Percentiles rank a stretch among this genome's conserved stretches.
These are phyloP conservation scores for Puccinia brachypodii DNA, from an alignment of 1,284 basidiomycete genomes.

Conservation along the genomic window DNA sequence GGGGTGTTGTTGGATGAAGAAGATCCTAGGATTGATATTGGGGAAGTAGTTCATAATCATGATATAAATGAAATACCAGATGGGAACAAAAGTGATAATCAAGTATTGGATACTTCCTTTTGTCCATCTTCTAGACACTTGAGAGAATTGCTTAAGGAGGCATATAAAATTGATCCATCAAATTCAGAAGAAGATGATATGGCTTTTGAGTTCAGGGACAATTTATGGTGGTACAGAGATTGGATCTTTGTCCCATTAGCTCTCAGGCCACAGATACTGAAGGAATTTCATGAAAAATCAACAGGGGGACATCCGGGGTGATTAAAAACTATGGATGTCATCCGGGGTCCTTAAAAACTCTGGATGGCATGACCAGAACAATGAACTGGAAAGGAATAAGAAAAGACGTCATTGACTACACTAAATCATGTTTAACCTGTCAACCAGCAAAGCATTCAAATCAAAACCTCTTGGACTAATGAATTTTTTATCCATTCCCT, in stretches of 20 bases:
- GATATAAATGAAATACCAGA: neutral
- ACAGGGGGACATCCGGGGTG: neutral
- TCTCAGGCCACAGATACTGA: neutral
- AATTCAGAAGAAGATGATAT: neutral
- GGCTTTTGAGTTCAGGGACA: neutral
- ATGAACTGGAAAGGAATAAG: neutral
- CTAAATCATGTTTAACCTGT: neutral
- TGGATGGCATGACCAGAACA: neutral
- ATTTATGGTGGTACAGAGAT: neutral
- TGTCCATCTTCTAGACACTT: neutral
- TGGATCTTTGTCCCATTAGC: neutral
- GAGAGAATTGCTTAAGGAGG: neutral
- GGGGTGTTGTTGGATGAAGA: neutral
- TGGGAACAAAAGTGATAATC: neutral
- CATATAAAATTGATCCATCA: neutral
- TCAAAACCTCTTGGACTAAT: neutral
- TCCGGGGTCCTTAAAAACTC: neutral
- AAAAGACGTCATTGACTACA: neutral
- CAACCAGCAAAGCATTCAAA: slow-evolving; percentile 5
- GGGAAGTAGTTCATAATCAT: no score
- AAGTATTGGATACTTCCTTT: neutral
- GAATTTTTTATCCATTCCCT: neutral
- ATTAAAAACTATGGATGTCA: neutral
- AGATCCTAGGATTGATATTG: neutral
- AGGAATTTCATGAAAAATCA: neutral